Conservation (phyloP, 139 green algal genomes). For the Chlorella vulgaris region DNA sequence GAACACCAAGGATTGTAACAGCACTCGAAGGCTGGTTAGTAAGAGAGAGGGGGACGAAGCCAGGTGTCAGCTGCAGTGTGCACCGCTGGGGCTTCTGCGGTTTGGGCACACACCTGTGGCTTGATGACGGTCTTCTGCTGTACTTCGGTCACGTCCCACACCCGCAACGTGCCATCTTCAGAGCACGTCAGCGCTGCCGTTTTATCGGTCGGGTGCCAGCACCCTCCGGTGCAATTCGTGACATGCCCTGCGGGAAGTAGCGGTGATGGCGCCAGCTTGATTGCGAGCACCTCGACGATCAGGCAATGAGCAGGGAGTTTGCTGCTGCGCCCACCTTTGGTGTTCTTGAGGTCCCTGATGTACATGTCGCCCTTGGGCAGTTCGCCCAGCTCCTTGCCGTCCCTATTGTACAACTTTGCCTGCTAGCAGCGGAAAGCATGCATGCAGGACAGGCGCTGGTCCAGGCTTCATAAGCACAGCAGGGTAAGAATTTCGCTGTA, state of each 20-base stretch:
- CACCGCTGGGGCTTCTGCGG: not conserved
- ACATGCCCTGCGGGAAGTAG: slow-evolving; percentile 67
- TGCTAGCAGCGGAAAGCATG: slow-evolving; percentile 27
- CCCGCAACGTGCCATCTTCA: slow-evolving; percentile 89
- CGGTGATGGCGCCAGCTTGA: not conserved
- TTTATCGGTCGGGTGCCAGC: slow-evolving; percentile 90
- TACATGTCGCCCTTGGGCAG: slow-evolving; percentile 95
- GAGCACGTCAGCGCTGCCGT: slow-evolving; percentile 79
- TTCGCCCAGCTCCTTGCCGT: slow-evolving; percentile 80
- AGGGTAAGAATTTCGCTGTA: not conserved
- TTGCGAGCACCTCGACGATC: too few relatives aligned
- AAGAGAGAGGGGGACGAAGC: too few relatives aligned
- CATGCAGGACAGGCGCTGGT: not conserved
- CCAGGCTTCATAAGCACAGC: too few relatives aligned
- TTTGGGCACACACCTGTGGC: slow-evolving; percentile 58
- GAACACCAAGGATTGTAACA: not conserved
- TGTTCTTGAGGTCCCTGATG: slow-evolving; percentile 92
- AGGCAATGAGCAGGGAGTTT: too few relatives aligned
- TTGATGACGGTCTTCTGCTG: slow-evolving; percentile 92
- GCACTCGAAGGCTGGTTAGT: too few relatives aligned
- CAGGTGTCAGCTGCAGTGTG: too few relatives aligned
- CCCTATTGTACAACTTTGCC: slow-evolving; percentile 83
- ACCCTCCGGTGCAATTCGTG: slow-evolving; percentile 70
- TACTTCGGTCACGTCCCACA: slow-evolving; percentile 86
- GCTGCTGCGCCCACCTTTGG: slow-evolving; percentile 63